A percentile compares a stretch with the other conserved stretches of the same genome.
These are phyloP conservation scores for Mesembryanthemum crystallinum DNA, from an alignment of 148 eudicot genomes.

Conservation along the genomic window DNA sequence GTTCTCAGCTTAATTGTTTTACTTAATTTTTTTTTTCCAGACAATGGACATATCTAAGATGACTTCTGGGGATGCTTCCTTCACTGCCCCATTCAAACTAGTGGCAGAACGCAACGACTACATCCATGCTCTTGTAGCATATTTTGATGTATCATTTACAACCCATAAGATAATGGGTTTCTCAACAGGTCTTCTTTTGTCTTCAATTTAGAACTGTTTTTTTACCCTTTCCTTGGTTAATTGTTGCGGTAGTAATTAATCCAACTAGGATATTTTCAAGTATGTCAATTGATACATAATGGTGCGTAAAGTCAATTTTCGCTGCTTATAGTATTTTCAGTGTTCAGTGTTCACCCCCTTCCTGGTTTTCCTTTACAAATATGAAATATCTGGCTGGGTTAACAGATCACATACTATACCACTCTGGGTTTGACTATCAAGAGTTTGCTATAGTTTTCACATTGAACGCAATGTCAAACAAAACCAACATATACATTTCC, in stretches of 20 bases:
- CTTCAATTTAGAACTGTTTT: neutral
- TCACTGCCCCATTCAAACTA: conserved; percentile 87
- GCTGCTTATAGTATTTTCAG: too few species aligned
- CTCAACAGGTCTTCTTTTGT: conserved; percentile 88
- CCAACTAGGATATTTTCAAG: neutral
- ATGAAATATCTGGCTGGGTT: too few species aligned
- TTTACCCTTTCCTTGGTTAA: neutral
- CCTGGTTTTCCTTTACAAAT: too few species aligned
- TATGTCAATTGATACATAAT: neutral
- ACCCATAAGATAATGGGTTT: conserved; percentile 86
- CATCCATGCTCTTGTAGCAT: conserved; percentile 95
- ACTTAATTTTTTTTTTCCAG: conserved; percentile 35
- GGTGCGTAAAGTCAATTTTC: too few species aligned
- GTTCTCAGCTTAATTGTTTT: neutral
- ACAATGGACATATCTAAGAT: conserved; percentile 97
- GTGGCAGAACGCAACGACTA: conserved; percentile 92
- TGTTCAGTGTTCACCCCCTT: too few species aligned
- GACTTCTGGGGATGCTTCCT: conserved; percentile 88
- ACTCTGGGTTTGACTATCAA: too few species aligned
- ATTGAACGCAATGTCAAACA: too few species aligned
- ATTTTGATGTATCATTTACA: conserved; percentile 91
- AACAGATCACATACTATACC: too few species aligned
- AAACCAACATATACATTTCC: too few species aligned
- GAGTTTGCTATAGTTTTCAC: too few species aligned
- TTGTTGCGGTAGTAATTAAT: neutral